Evolutionary conservation across 768 basidiomycete genomes (phyloP), one percentile per base, ranked within the genome.

Genomic region (Porpolomopsis calyptriformis): DNA sequence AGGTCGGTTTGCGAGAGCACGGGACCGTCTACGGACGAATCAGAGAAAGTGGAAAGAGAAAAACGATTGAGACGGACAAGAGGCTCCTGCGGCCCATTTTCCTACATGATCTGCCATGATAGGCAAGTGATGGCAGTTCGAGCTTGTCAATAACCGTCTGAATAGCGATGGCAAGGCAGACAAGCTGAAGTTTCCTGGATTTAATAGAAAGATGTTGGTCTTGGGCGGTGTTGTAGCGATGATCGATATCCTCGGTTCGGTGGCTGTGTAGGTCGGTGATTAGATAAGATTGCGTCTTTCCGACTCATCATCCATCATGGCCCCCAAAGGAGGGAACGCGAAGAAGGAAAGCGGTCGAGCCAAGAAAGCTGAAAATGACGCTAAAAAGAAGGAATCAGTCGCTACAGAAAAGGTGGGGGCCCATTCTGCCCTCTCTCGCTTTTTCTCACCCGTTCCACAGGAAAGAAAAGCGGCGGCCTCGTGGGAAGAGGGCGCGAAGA

Each of bases 281-380:
- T 5, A 31, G 42, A 43, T 27, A 10, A 27, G 34, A 45, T 34
- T 35, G 24, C 11, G 29, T 7, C 29, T 36, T 16, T 45, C 23
- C 23, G 14, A 20, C 26, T 8, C 14, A 23, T 34, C 6, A 44
- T 12, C 23, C 3, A 59, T 43, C 22, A 92, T 93, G 92, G 65
- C 92, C 40, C 91, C 92, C 1, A 89, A 88, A 63, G 85, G 82
- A 51, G 78, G 74, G 54, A 94, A 91, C 70, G 71, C 87, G 47
- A 96, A 94, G 80, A 94, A 94, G 62, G 92, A 94, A 63, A 65
- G 78, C 35, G 91, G 92, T 3, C 66, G 85, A 45, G 84, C 91
- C 1, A 92, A 89, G 67, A 96, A 96, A 62, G 87, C 87, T 20
- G 86, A 92, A 58, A 92, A 90, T 59, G 87, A 89, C 59, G 70